Evolutionary conservation across 2,329 filamentous ascomycete species (phyloP).

Genomic region (Fusarium aywerte): DNA sequence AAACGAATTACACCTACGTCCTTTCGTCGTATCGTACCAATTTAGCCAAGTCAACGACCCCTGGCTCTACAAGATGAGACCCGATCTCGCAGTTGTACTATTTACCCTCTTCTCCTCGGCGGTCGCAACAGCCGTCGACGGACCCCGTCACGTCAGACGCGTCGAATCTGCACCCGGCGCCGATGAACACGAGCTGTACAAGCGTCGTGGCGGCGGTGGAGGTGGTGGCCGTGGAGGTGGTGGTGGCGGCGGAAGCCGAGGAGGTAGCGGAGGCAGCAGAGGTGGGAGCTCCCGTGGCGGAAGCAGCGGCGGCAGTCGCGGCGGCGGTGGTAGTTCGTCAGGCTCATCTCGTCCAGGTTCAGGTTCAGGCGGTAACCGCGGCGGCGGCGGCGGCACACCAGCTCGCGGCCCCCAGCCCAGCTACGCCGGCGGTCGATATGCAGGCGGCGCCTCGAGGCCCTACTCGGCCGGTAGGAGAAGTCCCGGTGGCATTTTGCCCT

Average conservation of each 20-base stretch:
- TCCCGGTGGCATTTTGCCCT: slow-evolving; percentile 62
- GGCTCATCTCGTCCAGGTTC: slow-evolving; percentile 32
- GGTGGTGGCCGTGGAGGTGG: slow-evolving; percentile 55
- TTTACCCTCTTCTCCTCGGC: slow-evolving; percentile 47
- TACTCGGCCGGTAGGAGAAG: slow-evolving; percentile 68
- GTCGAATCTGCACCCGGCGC: slow-evolving; percentile 39
- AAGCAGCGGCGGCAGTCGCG: slow-evolving; percentile 19
- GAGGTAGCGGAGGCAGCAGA: slow-evolving; percentile 26
- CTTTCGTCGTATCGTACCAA: slow-evolving; percentile 5
- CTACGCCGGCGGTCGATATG: slow-evolving; percentile 71
- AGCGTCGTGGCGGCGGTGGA: slow-evolving; percentile 70
- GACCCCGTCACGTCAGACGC: slow-evolving; percentile 41
- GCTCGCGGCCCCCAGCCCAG: slow-evolving; percentile 66
- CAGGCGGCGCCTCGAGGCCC: slow-evolving; percentile 70
- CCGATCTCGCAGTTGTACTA: slow-evolving; percentile 46
- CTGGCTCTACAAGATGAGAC: slow-evolving; percentile 47
- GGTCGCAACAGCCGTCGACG: slow-evolving; percentile 43
- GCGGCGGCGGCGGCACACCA: slow-evolving; percentile 34
- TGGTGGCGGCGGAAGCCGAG: slow-evolving; percentile 34
- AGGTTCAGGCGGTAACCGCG: too few species aligned
- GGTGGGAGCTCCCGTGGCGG: slow-evolving; percentile 32
- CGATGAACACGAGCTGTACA: slow-evolving; percentile 62
- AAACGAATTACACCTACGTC: not conserved
- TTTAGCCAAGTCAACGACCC: not conserved
- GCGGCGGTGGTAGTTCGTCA: slow-evolving; percentile 24